Percentiles rank a stretch among this genome's conserved stretches.
These are phyloP conservation scores for Pseudisothecium myosuroides DNA, from an alignment of 225 moss, liverwort and hornwort species.

Conservation along the genomic window DNA sequence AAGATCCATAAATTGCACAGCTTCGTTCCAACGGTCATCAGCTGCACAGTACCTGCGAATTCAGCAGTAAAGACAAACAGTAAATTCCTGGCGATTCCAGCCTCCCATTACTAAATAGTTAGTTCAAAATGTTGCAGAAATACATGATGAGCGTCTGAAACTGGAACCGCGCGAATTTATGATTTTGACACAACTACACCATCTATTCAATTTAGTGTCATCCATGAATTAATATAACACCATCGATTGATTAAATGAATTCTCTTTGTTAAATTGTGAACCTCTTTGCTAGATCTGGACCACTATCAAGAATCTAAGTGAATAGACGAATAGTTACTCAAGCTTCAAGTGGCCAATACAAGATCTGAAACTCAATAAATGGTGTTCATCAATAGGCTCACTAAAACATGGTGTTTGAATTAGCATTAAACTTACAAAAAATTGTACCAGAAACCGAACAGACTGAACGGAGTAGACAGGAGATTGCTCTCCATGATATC, in stretches of 20 bases:
- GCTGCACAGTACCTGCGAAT: slow-evolving; percentile 59
- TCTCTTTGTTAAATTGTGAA: background rate
- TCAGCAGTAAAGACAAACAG: background rate
- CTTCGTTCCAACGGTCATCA: slow-evolving; percentile 82
- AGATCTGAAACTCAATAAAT: background rate
- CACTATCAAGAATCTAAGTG: background rate
- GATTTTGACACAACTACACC: background rate
- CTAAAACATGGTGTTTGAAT: background rate
- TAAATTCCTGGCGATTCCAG: background rate
- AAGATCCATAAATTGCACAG: slow-evolving; percentile 74
- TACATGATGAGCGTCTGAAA: background rate
- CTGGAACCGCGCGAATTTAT: background rate
- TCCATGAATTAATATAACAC: too few relatives aligned
- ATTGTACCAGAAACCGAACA: background rate
- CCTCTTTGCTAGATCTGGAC: background rate
- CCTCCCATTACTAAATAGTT: background rate
- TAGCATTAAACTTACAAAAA: background rate
- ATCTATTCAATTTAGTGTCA: background rate
- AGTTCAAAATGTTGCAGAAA: background rate
- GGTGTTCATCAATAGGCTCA: background rate
- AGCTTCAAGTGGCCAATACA: background rate
- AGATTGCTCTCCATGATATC: background rate
- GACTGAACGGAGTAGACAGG: background rate
- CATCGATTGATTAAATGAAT: background rate
- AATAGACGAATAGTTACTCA: background rate